These are phyloP conservation scores for Solanum raphanifolium DNA, from an alignment of 257 asterid species.

Conservation along the genomic window DNA sequence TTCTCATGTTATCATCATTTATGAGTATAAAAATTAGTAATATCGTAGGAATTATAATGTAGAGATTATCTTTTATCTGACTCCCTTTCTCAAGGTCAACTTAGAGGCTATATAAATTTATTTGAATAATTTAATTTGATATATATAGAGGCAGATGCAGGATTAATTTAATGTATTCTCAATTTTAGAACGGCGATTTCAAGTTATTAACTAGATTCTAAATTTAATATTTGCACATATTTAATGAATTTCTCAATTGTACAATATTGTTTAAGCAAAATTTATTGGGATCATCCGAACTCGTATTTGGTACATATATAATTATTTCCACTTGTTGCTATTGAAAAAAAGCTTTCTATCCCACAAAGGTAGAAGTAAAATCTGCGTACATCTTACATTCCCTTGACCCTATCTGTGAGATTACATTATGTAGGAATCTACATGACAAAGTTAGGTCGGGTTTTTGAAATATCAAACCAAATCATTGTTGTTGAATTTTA, in stretches of 20 bases:
- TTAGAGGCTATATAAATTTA: not conserved
- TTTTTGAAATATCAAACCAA: no score
- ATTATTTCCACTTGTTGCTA: not conserved
- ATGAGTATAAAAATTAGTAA: not conserved
- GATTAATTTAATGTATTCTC: not conserved
- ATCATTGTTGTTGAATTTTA: no score
- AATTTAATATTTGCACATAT: not conserved
- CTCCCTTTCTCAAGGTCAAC: not conserved
- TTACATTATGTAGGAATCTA: no score
- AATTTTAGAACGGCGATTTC: not conserved
- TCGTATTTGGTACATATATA: not conserved
- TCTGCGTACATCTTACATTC: not conserved
- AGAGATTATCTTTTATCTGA: not conserved
- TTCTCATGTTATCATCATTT: not conserved
- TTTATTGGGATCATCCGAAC: not conserved
- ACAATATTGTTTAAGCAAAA: not conserved
- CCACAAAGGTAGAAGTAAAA: not conserved
- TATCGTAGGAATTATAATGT: not conserved
- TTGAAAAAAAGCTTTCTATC: not conserved
- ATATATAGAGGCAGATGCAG: not conserved
- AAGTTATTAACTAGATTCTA: not conserved
- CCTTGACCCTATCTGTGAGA: no score
- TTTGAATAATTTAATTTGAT: not conserved
- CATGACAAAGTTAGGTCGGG: no score
- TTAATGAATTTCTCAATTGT: not conserved